Base-by-base conservation (phyloP, 805 yeast species). In the Candida silvicultrix region DNA sequence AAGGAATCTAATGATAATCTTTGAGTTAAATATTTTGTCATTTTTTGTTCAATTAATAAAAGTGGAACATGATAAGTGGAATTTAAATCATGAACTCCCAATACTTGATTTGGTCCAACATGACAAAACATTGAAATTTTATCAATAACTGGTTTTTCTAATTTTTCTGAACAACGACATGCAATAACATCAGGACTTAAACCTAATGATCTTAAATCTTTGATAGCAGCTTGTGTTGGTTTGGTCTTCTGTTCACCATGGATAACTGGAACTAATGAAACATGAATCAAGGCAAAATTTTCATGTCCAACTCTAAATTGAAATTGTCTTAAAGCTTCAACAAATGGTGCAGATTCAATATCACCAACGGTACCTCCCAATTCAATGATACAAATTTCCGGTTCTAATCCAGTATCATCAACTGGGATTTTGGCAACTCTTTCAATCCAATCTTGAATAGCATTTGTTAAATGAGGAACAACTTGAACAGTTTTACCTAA, bases 281-380 rank as follows among this genome's bases (percentile, higher is more conserved):
- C 99, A 59, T 94, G 99, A 59, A 92, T 88, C 64, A 94, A 76
- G 18, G 97, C 95, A 69, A 94, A 94, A 70, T 88, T 94, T 54
- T 89, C 96, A 47, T 74, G 71, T 18, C 98, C 98, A 50, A 92
- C 98, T 64, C 96, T 82, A 73, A 94, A 94, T 74, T 94, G 99
- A 72, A 94, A 94, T 71, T 94, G 99, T 75, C 99, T 86, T 53
- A 94, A 79, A 22, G 99, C 99, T 73, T 94, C 99, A 46, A 94
- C 97, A 56, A 94, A 94, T 23, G 99, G 99, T 45, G 98, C 99
- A 63, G 92, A 81, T 73, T 94, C 99, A 61, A 94, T 94, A 66
- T 94, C 99, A 64, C 99, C 99, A 49, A 94, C 99, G 28, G 99
- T 94, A 66, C 99, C 99, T 66, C 99, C 99, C 49, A 94, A 78